phyloP scores from a whole-genome alignment of 371 early-diverging fungal species.

The Mortierella sp. region DNA sequence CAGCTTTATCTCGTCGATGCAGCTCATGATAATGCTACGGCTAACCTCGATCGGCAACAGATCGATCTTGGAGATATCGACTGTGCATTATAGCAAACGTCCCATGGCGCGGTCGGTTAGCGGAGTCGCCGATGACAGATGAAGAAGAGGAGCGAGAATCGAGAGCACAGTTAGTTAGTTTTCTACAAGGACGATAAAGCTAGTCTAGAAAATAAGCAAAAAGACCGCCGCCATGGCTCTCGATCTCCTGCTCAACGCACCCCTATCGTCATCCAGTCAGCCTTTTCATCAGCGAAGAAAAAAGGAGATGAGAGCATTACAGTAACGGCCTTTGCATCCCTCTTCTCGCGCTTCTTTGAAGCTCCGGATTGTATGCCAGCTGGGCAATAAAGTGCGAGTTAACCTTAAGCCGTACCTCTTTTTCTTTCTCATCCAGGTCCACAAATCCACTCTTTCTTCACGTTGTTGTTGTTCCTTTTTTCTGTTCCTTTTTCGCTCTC shows the following conservation, averaged over 20 bases:
- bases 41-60: slow-evolving; percentile 51
- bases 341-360: not conserved
- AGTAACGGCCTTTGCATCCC: not conserved
- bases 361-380: slow-evolving; percentile 2
- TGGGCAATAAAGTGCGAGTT: not conserved
- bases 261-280: not conserved
- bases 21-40: slow-evolving; percentile 43
- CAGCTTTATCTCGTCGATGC: slow-evolving; percentile 55
- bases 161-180: not conserved
- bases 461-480: not conserved
- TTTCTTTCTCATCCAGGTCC: not conserved
- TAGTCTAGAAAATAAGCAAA: not conserved
- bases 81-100: slow-evolving; percentile 7
- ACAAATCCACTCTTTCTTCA: not conserved
- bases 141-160: not conserved
- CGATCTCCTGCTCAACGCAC: not conserved
- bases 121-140: not conserved
- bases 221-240: not conserved
- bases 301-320: not conserved
- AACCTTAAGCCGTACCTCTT: not conserved
- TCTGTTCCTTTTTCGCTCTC: not conserved
- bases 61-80: slow-evolving; percentile 42
- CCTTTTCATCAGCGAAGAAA: not conserved
- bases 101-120: not conserved
- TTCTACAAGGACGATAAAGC: not conserved